Conservation (phyloP, 371 early-diverging fungal species). For the Mortierella polycephala region DNA sequence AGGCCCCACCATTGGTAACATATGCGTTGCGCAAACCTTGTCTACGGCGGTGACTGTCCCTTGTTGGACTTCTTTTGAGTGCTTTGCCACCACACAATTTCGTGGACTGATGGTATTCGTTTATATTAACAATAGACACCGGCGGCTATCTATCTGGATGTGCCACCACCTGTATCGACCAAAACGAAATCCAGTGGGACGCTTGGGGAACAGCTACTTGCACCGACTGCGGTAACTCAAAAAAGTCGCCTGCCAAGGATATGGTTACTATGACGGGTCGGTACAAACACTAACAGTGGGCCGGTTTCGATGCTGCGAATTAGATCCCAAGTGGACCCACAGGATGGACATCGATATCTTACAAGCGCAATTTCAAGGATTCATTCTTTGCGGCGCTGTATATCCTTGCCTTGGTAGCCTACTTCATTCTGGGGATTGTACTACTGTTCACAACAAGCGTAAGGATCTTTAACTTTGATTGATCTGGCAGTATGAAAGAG, state of each 20-base stretch:
- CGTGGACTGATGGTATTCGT: background rate
- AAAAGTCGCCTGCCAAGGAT: background rate
- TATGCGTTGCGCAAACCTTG: background rate
- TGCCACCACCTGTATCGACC: constrained; percentile 53
- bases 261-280: background rate
- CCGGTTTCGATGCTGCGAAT: background rate
- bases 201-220: constrained; percentile 46
- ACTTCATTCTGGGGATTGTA: constrained; percentile 60
- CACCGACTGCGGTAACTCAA: constrained; percentile 34
- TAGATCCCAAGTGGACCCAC: constrained; percentile 49
- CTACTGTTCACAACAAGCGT: constrained; percentile 66
- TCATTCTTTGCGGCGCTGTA: constrained; percentile 65
- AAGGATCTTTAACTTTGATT: constrained; percentile 26
- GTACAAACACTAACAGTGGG: too few relatives aligned
- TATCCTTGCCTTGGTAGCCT: constrained; percentile 52
- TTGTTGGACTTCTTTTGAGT: constrained; percentile 16
- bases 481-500: too few relatives aligned
- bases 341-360: constrained; percentile 54
- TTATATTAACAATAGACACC: constrained; percentile 56
- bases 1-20: constrained; percentile 39
- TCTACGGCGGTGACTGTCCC: constrained; percentile 17
- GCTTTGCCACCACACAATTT: constrained; percentile 30
- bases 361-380: constrained; percentile 65
- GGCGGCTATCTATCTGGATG: constrained; percentile 67
- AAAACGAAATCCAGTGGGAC: constrained; percentile 31